Percentiles rank a stretch among this genome's conserved stretches.
phyloP scores from a whole-genome alignment of 257 asterid species.

The Jacaranda mimosifolia region DNA sequence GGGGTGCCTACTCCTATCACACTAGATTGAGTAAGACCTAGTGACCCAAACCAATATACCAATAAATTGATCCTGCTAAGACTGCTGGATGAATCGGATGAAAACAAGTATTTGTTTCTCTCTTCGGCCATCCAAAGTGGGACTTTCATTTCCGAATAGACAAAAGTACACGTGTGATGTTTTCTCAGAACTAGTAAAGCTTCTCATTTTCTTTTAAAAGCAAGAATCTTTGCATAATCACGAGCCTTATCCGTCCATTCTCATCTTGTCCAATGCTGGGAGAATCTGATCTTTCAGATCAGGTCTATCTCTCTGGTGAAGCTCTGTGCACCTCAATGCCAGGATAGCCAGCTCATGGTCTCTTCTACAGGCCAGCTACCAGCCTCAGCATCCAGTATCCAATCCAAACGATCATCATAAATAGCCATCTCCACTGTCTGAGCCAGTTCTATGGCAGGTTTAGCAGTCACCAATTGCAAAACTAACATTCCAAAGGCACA shows the following conservation, averaged over 20 bases:
- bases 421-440: constrained; percentile 58
- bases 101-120: too few species aligned
- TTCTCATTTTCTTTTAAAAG: background rate
- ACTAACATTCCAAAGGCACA: constrained; percentile 66
- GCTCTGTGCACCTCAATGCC: constrained; percentile 66
- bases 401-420: constrained; percentile 38
- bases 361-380: constrained; percentile 65
- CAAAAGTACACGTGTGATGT: too few species aligned
- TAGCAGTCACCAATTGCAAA: constrained; percentile 66
- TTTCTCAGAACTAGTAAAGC: too few species aligned
- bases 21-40: too few species aligned
- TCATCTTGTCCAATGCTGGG: constrained; percentile 56
- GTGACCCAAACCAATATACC: too few species aligned
- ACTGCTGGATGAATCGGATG: too few species aligned
- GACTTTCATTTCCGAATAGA: too few species aligned
- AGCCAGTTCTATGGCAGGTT: constrained; percentile 62
- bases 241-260: constrained; percentile 43
- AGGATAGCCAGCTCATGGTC: constrained; percentile 54
- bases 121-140: too few species aligned
- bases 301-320: constrained; percentile 56
- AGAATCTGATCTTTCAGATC: constrained; percentile 56
- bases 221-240: constrained; percentile 19
- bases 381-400: constrained; percentile 52
- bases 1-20: too few species aligned
- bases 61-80: too few species aligned